Evolutionary conservation across 257 asterid species (phyloP), one percentile per base, ranked within the genome.

Genomic region (Rehmannia glutinosa): DNA sequence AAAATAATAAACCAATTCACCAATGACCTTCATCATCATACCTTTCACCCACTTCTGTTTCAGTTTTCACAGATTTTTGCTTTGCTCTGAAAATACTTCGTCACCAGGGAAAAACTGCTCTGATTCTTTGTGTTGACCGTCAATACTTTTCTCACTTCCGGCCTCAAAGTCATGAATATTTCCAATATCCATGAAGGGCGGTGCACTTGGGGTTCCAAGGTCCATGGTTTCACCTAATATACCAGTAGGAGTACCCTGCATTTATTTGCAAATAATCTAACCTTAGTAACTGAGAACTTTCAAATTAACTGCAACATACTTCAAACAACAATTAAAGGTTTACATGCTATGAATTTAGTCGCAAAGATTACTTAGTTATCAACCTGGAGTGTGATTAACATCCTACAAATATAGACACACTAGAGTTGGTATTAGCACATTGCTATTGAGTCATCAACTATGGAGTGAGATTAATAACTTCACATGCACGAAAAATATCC

Each of bases 131-230:
- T 19, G 64, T 33, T 61, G 62, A 56, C 47, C 57, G 66, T 64
- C 78, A 41, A 39, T 42, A 27, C 54, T 43, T 66, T 69, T 66
- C 71, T 82, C 80, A 25, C 75, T 69, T 42, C 42, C 73, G 15
- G 60, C 74, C 54, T 78, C 86, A 72, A 64, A 73, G 23, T 74
- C 72, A 57, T 49, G 74, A 24, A 28, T 86, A 75, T 62, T 58
- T 46, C 83, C 82, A 69, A 73, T 65, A 77, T 83, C 95, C 80
- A 90, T 47, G 66, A 93, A 83, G 20, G 99, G 99, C 3, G 99
- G 99, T 36, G 99, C 99, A 78, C 99, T 93, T 2, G 99, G 99
- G 57, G 92, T 88, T 55, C 96, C 97, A 46, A 88, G 71, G 57
- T 84, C 90, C 53, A 61, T 53, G 15, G 41, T 67, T 56, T 84